Evolutionary conservation across 2,329 filamentous ascomycete species (phyloP), one percentile per base, ranked within the genome.

Genomic region (Epichloe scottii): DNA sequence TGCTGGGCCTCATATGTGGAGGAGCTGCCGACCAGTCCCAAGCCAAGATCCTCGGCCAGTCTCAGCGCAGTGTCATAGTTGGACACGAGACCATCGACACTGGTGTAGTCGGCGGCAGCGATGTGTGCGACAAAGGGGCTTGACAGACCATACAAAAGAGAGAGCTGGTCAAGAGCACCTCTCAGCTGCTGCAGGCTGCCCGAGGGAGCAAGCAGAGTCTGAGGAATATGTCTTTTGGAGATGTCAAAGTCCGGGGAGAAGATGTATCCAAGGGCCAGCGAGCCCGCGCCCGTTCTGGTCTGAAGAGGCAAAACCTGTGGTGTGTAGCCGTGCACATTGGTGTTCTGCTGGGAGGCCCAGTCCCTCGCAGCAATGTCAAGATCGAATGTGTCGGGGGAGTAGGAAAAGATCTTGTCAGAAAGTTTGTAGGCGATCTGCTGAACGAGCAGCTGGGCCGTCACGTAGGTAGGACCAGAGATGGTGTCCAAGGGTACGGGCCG

Each of bases 201-300:
- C 0, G 89, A 90, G 3, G 89, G 88, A 10, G 89, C 91, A 56
- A 98, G 71, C 56, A 98, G 82, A 15, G 88, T 84, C 76, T 98
- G 93, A 3, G 93, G 91, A 53, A 96, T 83, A 64, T 93, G 83
- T 58, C 90, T 83, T 77, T 93, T 96, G 73, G 79, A 82, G 62
- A 95, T 70, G 66, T 97, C 90, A 63, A 95, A 96, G 70, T 98
- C 93, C 62, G 89, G 88, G 54, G 90, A 96, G 76, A 97, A 98
- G 66, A 97, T 87, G 71, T 98, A 98, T 52, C 93, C 93, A 46
- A 98, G 78, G 21, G 93, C 89, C 63, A 97, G 86, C 57, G 87
- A 83, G 51, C 91, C 93, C 49, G 93, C 93, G 53, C 93, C 93
- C 51, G 85, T 81, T 50, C 93, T 80, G 42, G 90, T 94, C 73